Percentiles rank a stretch among this genome's conserved stretches.
phyloP scores from a whole-genome alignment of 331 rosid genomes.

The Malus hybrid region DNA sequence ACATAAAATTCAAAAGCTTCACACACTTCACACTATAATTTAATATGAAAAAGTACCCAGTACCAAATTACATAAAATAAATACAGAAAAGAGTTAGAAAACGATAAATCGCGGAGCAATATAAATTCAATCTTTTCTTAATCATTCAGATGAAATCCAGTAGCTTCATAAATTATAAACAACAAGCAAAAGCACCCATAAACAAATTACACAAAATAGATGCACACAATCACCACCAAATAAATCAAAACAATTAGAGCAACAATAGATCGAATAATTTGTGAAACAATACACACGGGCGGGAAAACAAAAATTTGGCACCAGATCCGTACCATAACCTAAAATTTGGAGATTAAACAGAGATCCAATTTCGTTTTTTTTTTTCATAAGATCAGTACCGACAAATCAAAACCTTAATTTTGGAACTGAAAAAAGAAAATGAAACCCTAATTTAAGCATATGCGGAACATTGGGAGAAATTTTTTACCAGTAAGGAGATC shows the following conservation, averaged over 20 bases:
- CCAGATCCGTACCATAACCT: background rate
- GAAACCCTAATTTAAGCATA: background rate
- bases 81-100: background rate
- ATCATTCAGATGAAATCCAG: background rate
- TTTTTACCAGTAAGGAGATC: slow-evolving; percentile 51
- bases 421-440: background rate
- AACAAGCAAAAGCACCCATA: background rate
- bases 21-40: too few species aligned
- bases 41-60: too few species aligned
- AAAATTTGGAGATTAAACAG: background rate
- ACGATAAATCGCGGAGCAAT: background rate
- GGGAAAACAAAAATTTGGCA: background rate
- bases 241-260: background rate
- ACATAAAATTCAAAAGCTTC: too few species aligned
- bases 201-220: background rate
- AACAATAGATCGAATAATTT: background rate
- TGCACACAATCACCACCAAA: background rate
- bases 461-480: too few species aligned
- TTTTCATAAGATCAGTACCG: background rate
- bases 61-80: background rate
- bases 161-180: background rate
- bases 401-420: background rate
- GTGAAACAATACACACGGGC: background rate
- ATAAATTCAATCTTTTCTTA: background rate
- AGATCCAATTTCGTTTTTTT: background rate